phyloP scores from a whole-genome alignment of 441 rosid species.

The Pelargonium myrrhifolium region DNA sequence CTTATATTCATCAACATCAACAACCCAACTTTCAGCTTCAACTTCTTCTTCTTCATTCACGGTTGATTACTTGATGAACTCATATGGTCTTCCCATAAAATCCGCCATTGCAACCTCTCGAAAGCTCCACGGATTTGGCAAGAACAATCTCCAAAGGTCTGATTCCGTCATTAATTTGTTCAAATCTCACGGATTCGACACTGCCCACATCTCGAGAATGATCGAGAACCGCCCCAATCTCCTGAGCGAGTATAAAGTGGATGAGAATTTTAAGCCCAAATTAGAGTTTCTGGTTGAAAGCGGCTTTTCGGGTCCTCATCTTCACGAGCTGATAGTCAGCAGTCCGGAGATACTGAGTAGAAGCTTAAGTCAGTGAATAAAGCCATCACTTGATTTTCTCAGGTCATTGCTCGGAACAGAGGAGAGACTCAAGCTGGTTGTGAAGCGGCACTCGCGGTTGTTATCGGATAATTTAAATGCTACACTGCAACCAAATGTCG shows the following conservation, averaged over 20 bases:
- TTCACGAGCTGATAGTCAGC: neutral
- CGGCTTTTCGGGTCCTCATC: neutral
- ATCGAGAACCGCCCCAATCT: neutral
- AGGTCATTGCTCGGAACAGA: constrained; percentile 1
- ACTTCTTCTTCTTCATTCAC: neutral
- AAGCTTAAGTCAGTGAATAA: neutral
- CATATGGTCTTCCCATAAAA: constrained; percentile 10
- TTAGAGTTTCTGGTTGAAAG: neutral
- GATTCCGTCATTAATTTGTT: neutral
- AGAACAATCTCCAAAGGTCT: neutral
- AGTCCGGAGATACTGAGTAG: neutral
- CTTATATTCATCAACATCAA: no score
- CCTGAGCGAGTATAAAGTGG: neutral
- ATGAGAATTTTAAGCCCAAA: neutral
- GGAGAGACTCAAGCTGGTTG: neutral
- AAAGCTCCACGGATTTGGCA: neutral
- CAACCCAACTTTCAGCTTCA: no score
- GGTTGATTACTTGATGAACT: constrained; percentile 6
- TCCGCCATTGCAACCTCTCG: constrained; percentile 8
- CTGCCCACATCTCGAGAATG: neutral
- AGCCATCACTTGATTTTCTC: neutral
- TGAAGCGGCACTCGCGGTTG: neutral
- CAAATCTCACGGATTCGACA: neutral
- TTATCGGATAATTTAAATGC: neutral
- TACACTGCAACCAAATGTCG: neutral